Evolutionary conservation across 2,329 filamentous ascomycete genomes (phyloP).

Genomic region (Penicillium sp.): DNA sequence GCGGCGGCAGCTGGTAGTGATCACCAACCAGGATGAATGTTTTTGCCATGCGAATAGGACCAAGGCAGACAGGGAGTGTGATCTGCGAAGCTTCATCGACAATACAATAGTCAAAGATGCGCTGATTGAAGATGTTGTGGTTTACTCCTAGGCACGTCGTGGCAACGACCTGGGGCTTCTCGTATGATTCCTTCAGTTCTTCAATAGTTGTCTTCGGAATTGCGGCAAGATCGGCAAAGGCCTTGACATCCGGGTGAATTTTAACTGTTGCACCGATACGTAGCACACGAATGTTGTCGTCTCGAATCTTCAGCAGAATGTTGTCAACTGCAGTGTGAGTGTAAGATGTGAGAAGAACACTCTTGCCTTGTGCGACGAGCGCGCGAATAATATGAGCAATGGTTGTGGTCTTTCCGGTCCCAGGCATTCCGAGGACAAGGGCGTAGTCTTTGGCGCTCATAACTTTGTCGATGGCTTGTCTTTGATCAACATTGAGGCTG

Average conservation of each 20-base stretch:
- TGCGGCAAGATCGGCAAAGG: constrained; percentile 76
- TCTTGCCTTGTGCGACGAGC: constrained; percentile 83
- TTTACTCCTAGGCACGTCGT: constrained; percentile 92
- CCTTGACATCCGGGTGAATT: constrained; percentile 79
- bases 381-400: constrained; percentile 96
- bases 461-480: constrained; percentile 82
- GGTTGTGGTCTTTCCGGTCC: constrained; percentile 96
- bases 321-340: constrained; percentile 98
- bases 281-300: constrained; percentile 72
- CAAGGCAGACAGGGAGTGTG: constrained; percentile 88
- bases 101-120: constrained; percentile 95
- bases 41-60: constrained; percentile 85
- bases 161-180: constrained; percentile 81
- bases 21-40: constrained; percentile 96
- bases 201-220: constrained; percentile 72
- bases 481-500: constrained; percentile 81
- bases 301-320: constrained; percentile 84
- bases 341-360: constrained; percentile 87
- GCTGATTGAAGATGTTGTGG: constrained; percentile 80
- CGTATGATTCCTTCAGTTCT: constrained; percentile 78
- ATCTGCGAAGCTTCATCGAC: constrained; percentile 98
- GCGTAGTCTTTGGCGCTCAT: constrained; percentile 95
- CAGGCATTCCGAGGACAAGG: constrained; percentile 96
- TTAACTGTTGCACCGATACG: constrained; percentile 83
- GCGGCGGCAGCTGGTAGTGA: constrained; percentile 89